Conservation (phyloP, 805 yeast species). For the Teunomyces gatunensis region DNA sequence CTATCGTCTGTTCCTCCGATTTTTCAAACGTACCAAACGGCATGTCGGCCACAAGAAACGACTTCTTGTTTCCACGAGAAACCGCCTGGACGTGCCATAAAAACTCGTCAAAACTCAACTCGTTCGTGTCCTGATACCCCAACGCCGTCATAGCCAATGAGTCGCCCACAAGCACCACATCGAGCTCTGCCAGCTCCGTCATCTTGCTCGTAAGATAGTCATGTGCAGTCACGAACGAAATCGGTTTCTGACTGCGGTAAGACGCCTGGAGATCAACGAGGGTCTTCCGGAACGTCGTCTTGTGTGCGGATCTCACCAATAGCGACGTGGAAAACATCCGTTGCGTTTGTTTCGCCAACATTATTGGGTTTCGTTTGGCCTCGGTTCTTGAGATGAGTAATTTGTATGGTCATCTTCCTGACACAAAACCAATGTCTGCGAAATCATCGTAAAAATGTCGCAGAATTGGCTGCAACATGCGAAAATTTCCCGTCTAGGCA, state of each 20-base stretch:
- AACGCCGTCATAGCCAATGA: constrained; percentile 89
- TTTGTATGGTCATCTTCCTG: neutral
- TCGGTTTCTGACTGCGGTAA: constrained; percentile 21
- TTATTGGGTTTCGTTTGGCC: neutral
- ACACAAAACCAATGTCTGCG: neutral
- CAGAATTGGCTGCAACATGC: no score
- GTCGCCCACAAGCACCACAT: constrained; percentile 81
- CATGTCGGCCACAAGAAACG: constrained; percentile 77
- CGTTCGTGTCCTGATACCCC: constrained; percentile 76
- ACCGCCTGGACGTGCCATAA: constrained; percentile 75
- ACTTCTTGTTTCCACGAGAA: constrained; percentile 59
- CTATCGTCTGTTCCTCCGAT: constrained; percentile 60
- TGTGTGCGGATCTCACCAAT: constrained; percentile 7
- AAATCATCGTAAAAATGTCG: neutral
- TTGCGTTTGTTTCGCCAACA: neutral
- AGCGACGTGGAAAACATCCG: neutral
- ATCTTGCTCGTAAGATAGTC: constrained; percentile 75
- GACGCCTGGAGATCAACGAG: constrained; percentile 9
- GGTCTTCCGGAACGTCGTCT: constrained; percentile 7
- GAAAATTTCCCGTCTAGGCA: no score
- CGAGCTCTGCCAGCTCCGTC: constrained; percentile 66
- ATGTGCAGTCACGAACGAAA: constrained; percentile 72
- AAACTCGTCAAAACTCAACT: constrained; percentile 76
- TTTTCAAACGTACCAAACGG: constrained; percentile 87
- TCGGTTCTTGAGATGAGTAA: constrained; percentile 1